These are phyloP conservation scores for Fusarium annulatum DNA, from an alignment of 2,329 filamentous ascomycete genomes.

Conservation along the genomic window DNA sequence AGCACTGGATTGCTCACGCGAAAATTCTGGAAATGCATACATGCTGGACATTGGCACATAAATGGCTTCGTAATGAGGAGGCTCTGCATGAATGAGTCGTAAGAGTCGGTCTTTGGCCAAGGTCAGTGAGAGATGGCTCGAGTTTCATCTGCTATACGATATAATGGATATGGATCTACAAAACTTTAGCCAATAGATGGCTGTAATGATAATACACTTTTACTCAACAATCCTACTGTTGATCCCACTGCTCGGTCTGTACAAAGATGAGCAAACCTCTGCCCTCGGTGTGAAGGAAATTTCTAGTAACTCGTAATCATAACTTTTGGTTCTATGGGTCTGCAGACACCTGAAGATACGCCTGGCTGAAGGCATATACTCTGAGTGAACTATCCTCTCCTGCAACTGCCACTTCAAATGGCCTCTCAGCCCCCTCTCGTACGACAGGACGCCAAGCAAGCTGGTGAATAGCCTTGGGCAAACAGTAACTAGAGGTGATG, in stretches of 20 bases:
- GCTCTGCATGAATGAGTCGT: neutral
- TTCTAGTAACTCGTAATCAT: constrained; percentile 2
- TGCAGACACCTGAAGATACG: constrained; percentile 38
- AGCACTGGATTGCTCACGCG: neutral
- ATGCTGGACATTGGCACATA: neutral
- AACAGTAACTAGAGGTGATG: constrained; percentile 45
- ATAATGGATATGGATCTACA: constrained; percentile 36
- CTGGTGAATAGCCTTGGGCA: constrained; percentile 74
- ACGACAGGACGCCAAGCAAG: constrained; percentile 73
- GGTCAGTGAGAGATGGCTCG: neutral
- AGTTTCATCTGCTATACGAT: constrained; percentile 27
- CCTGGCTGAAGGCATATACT: constrained; percentile 60
- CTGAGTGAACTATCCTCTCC: constrained; percentile 71
- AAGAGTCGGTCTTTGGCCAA: neutral
- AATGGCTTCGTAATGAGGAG: neutral
- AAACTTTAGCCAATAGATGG: constrained; percentile 27
- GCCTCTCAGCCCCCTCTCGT: constrained; percentile 43
- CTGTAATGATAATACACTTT: constrained; percentile 40
- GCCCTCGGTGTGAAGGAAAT: neutral
- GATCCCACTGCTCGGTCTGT: neutral
- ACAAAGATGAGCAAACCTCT: neutral
- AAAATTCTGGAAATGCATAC: neutral
- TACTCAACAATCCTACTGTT: neutral
- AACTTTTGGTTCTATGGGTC: constrained; percentile 32
- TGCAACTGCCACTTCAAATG: constrained; percentile 62